phyloP scores from a whole-genome alignment of 257 asterid genomes.

The Leonotis leonurus region DNA sequence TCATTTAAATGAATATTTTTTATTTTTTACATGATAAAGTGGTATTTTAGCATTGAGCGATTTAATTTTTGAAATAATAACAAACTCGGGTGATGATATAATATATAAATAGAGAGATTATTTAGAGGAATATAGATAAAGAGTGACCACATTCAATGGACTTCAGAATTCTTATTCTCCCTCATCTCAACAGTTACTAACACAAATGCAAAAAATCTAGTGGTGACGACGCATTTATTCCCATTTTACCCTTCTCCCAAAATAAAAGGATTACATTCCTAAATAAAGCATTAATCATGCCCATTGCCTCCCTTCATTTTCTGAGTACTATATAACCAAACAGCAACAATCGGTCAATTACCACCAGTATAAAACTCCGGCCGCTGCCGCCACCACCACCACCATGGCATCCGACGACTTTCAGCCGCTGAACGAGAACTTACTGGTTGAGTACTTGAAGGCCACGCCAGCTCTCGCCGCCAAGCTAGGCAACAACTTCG shows the following conservation, averaged over 20 bases:
- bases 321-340: background rate
- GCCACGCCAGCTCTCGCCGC: slow-evolving; percentile 62
- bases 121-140: no score
- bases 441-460: slow-evolving; percentile 64
- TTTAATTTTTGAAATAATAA: no score
- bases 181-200: background rate
- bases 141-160: background rate
- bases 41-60: no score
- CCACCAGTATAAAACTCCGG: background rate
- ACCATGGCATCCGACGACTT: slow-evolving; percentile 56
- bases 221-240: background rate
- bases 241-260: background rate
- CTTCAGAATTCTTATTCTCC: background rate
- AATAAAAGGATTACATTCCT: background rate
- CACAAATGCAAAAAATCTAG: background rate
- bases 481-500: slow-evolving; percentile 55
- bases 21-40: no score
- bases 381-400: slow-evolving; percentile 11
- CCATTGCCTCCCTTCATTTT: background rate
- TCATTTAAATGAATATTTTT: no score
- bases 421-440: slow-evolving; percentile 62
- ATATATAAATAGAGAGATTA: no score
- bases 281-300: background rate
- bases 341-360: background rate
- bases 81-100: no score